Base-by-base conservation (phyloP, 176 grass and related monocot species). In the Pontederia paniculata region DNA sequence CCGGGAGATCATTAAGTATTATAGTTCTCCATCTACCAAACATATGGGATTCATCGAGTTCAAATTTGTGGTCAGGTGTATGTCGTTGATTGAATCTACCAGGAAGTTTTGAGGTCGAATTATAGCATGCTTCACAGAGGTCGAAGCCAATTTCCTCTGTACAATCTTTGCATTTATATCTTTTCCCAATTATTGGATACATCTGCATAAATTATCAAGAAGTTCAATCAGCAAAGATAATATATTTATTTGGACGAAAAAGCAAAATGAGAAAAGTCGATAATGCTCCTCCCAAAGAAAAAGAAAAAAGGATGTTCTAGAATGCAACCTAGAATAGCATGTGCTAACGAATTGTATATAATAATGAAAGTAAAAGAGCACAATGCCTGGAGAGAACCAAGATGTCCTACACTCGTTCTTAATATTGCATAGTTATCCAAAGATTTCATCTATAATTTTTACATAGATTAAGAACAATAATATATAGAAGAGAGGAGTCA, bases 41-140 rank as follows among this genome's bases (percentile, higher is more conserved):
- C 12, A 75, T 69, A 2, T 0, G 0, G 19, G 83, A 48, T 11
- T 72, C 7, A 61, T 84, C 80, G 17, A 82, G 46, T 49, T 80
- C 75, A 61, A 98, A 91, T 70, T 50, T 82, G 66, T 91, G 87
- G 60, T 91, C 83, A 74, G 80, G 80, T 6, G 93, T 91, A 63
- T 98, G 93, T 65, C 81, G 75, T 72, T 91, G 86, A 73, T 98
- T 98, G 65, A 98, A 98, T 59, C 93, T 76, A 9, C 83, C 86
- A 9, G 77, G 80, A 52, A 98, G 73, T 16, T 88, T 98, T 21
- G 77, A 88, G 17, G 21, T 63, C 10, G 75, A 75, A 46, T 54
- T 75, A 61, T 88, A 91, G 69, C 93, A 98, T 45, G 45, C 56
- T 65, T 81, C 86, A 9, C 86, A 91, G 13, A 98, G 80, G 58